These are phyloP conservation scores for Colletotrichum viniferum DNA, from an alignment of 2,329 filamentous ascomycete genomes.

Conservation along the genomic window DNA sequence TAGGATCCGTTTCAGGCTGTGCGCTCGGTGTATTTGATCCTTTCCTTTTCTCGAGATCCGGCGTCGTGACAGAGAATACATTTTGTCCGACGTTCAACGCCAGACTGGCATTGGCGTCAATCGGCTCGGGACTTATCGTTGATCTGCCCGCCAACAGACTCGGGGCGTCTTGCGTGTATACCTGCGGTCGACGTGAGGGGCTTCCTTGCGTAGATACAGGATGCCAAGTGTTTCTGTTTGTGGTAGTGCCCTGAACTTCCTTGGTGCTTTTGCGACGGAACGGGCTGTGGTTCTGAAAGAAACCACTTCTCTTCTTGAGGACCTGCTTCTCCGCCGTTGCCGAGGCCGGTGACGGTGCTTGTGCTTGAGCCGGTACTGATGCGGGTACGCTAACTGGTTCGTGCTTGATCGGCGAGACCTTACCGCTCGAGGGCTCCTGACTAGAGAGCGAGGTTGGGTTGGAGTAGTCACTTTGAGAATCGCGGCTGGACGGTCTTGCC, in stretches of 20 bases:
- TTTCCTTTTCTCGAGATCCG: constrained; percentile 61
- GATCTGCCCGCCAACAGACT: constrained; percentile 46
- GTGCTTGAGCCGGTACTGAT: constrained; percentile 62
- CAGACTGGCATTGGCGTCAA: constrained; percentile 89
- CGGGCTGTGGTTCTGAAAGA: constrained; percentile 91
- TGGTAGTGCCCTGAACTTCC: constrained; percentile 52
- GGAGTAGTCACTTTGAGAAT: constrained; percentile 90
- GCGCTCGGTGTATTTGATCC: constrained; percentile 41
- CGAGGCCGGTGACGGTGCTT: constrained; percentile 52
- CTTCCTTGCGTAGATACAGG: constrained; percentile 33
- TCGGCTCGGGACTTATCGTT: constrained; percentile 75
- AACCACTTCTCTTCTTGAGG: constrained; percentile 76
- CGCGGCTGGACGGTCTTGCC: constrained; percentile 79
- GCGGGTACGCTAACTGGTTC: constrained; percentile 46
- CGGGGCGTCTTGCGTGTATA: constrained; percentile 41
- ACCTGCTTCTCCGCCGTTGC: constrained; percentile 62
- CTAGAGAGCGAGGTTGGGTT: constrained; percentile 89
- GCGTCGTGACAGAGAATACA: constrained; percentile 88
- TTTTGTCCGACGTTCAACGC: constrained; percentile 96
- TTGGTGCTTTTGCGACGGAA: constrained; percentile 93
- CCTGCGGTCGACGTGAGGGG: constrained; percentile 41
- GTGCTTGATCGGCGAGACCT: constrained; percentile 76
- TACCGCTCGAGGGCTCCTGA: constrained; percentile 77
- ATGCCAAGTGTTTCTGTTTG: constrained; percentile 66
- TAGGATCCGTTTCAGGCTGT: constrained; percentile 78